Conservation (phyloP, 176 grass and related monocot species). For the Raddia distichophylla region DNA sequence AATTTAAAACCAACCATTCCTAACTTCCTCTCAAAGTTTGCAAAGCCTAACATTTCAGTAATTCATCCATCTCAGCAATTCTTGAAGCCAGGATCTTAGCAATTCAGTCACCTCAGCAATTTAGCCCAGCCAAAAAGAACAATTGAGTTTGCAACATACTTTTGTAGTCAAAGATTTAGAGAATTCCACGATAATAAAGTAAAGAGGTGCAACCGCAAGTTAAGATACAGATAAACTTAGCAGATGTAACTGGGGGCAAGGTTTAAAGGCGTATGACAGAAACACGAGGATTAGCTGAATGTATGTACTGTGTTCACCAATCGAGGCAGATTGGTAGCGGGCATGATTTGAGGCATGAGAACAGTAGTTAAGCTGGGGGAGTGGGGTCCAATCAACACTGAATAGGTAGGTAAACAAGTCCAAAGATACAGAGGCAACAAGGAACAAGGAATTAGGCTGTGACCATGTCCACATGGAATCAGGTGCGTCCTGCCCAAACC, state of each 20-base stretch:
- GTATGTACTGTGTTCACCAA: slow-evolving; percentile 22
- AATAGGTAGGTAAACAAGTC: not conserved
- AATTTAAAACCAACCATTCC: no score
- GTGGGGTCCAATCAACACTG: not conserved
- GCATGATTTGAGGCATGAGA: not conserved
- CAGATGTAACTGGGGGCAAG: not conserved
- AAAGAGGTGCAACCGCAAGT: not conserved
- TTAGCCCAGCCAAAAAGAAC: not conserved
- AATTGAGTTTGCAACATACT: not conserved
- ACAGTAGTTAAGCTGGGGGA: not conserved
- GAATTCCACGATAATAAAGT: not conserved
- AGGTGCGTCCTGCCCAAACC: not conserved
- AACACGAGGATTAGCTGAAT: slow-evolving; percentile 16
- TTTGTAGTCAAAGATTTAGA: not conserved
- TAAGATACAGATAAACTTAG: slow-evolving; percentile 2
- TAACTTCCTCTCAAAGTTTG: no score
- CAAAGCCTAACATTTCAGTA: no score
- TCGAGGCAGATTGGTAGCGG: not conserved
- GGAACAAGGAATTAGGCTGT: no score
- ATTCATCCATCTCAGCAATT: no score
- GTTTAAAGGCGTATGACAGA: not conserved
- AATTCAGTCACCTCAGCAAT: no score
- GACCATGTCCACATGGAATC: not conserved
- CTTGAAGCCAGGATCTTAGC: no score
- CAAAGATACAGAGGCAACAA: not conserved